A percentile compares a stretch with the other conserved stretches of the same genome.
Conservation (phyloP, 805 yeast species). For the Starmerella lactis-condensi region DNA sequence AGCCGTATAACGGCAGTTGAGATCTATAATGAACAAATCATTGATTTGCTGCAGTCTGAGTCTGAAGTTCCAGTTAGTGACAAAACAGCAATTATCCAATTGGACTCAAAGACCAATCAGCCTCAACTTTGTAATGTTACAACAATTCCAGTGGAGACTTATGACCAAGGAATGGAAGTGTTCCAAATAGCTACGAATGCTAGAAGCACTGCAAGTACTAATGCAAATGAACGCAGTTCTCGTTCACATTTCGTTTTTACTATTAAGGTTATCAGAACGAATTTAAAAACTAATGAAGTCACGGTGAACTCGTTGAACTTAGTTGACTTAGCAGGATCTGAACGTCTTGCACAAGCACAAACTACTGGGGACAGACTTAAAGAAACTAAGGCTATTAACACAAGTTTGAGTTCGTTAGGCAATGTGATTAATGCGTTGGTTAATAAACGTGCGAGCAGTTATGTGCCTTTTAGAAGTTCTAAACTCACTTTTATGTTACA, state of each 20-base stretch:
- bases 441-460: slow-evolving; percentile 24
- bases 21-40: slow-evolving; percentile 67
- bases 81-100: neutral
- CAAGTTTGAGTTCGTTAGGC: slow-evolving; percentile 70
- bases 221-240: slow-evolving; percentile 66
- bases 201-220: slow-evolving; percentile 67
- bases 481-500: slow-evolving; percentile 67
- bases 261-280: slow-evolving; percentile 42
- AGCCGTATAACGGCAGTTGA: slow-evolving; percentile 58
- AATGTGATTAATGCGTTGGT: slow-evolving; percentile 69
- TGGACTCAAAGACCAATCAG: slow-evolving; percentile 30
- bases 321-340: slow-evolving; percentile 90
- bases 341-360: slow-evolving; percentile 55
- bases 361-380: slow-evolving; percentile 61
- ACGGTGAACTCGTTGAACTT: slow-evolving; percentile 47
- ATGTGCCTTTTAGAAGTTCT: slow-evolving; percentile 53
- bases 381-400: slow-evolving; percentile 81
- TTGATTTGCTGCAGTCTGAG: slow-evolving; percentile 37
- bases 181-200: slow-evolving; percentile 38
- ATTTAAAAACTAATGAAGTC: slow-evolving; percentile 23
- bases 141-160: slow-evolving; percentile 29
- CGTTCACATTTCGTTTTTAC: slow-evolving; percentile 78
- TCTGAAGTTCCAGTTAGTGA: neutral
- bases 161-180: slow-evolving; percentile 32
- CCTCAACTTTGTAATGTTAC: slow-evolving; percentile 48